phyloP scores from a whole-genome alignment of 2,329 filamentous ascomycete genomes.

The Aspergillus candidus region DNA sequence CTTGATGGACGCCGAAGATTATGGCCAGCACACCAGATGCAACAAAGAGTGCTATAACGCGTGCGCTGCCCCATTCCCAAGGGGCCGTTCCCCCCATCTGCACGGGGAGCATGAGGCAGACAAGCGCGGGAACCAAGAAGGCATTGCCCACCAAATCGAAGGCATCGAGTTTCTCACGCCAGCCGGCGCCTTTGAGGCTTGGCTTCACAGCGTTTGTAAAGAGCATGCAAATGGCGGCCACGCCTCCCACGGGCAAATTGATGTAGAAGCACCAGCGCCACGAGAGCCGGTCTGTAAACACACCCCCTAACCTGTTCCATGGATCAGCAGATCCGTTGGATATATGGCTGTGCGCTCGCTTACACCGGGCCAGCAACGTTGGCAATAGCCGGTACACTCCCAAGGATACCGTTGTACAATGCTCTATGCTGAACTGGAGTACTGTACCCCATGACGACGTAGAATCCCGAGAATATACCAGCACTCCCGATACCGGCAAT shows the following conservation, averaged over 20 bases:
- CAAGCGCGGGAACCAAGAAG: constrained; percentile 41
- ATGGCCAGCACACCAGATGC: constrained; percentile 46
- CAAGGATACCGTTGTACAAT: constrained; percentile 36
- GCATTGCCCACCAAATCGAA: constrained; percentile 40
- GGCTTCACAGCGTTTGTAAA: constrained; percentile 24
- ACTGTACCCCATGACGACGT: constrained; percentile 36
- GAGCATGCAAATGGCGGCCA: constrained; percentile 28
- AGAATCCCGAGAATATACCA: constrained; percentile 35
- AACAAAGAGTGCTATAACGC: constrained; percentile 45
- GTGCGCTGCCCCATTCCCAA: constrained; percentile 40
- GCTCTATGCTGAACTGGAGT: constrained; percentile 37
- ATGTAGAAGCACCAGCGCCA: constrained; percentile 44
- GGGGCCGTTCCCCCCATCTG: constrained; percentile 41
- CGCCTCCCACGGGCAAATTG: constrained; percentile 33
- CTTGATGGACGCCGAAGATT: constrained; percentile 34
- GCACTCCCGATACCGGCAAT: constrained; percentile 36
- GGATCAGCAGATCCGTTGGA: too few species aligned
- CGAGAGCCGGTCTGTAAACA: constrained; percentile 37
- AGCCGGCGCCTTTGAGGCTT: constrained; percentile 20
- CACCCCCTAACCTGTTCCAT: constrained; percentile 34
- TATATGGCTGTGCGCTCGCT: too few species aligned
- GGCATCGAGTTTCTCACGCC: constrained; percentile 24
- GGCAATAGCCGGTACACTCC: constrained; percentile 39
- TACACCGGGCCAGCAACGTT: constrained; percentile 36
- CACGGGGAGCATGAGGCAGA: constrained; percentile 47